Evolutionary conservation across 305 asterid genomes (phyloP), one percentile per base, ranked within the genome.

Genomic region (Plantago coronopus): DNA sequence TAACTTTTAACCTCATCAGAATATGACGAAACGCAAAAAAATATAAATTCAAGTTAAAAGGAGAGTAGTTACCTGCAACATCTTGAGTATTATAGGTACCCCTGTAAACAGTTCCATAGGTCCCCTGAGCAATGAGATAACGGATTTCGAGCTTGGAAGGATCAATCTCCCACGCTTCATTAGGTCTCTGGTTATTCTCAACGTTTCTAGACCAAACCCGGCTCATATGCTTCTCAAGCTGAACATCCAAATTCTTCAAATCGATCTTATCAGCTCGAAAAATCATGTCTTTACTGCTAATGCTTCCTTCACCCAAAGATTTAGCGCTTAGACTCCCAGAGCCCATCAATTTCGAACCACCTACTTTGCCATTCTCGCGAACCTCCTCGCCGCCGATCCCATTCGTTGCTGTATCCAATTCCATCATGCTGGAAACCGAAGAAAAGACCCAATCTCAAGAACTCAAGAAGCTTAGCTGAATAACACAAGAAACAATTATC

Each of bases 111-210:
- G 98, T 91, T 15, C 98, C 98, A 70, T 82, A 91, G 0, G 96
- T 88, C 4, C 98, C 98, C 79, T 81, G 91, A 38, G 98, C 98
- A 55, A 88, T 66, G 34, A 86, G 94, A 72, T 91, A 88, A 17
- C 94, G 86, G 57, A 91, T 88, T 60, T 85, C 94, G 78, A 91
- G 66, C 64, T 81, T 79, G 17, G 63, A 70, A 2, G 95, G 86
- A 75, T 91, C 94, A 27, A 91, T 91, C 73, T 91, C 96, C 98
- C 98, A 91, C 25, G 34, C 79, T 64, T 91, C 96, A 61, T 81
- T 85, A 2, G 91, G 94, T 70, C 55, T 79, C 27, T 63, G 79
- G 57, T 62, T 67, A 10, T n/a, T 37, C 58, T 82, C 96, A 0
- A 70, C 65, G 69, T 72, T 81, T 59, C 71, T 78, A 3, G 97